Evolutionary conservation across 257 asterid genomes (phyloP).

Genomic region (Solanum pennellii): DNA sequence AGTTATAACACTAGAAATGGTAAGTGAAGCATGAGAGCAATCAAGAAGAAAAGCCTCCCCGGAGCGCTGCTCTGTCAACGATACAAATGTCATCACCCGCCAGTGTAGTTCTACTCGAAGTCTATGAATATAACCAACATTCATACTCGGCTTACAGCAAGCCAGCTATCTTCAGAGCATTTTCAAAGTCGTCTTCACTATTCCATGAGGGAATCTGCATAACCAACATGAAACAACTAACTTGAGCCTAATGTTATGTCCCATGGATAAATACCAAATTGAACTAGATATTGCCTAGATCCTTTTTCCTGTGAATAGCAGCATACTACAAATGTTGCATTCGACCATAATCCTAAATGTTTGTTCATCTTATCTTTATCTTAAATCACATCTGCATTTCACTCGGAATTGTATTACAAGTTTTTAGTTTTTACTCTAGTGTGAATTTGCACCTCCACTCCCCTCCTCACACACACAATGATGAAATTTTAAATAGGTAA

Average conservation of each 20-base stretch:
- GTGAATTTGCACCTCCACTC: not conserved
- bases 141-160: conserved; percentile 15
- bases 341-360: not conserved
- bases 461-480: not conserved
- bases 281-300: not conserved
- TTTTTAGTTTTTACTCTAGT: not conserved
- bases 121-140: not conserved
- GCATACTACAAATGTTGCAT: not conserved
- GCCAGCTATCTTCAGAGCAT: conserved; percentile 60
- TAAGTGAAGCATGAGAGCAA: not conserved
- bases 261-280: not conserved
- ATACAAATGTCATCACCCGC: not conserved
- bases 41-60: not conserved
- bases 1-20: not conserved
- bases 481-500: not conserved
- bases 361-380: not conserved
- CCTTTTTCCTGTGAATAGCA: not conserved
- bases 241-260: not conserved
- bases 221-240: not conserved
- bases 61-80: not conserved
- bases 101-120: not conserved
- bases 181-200: conserved; percentile 32
- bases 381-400: not conserved
- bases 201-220: conserved; percentile 47
- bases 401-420: not conserved